A percentile compares a stretch with the other conserved stretches of the same genome.
Conservation (phyloP, 2,329 filamentous ascomycete genomes). For the Lecanicillium sp. region DNA sequence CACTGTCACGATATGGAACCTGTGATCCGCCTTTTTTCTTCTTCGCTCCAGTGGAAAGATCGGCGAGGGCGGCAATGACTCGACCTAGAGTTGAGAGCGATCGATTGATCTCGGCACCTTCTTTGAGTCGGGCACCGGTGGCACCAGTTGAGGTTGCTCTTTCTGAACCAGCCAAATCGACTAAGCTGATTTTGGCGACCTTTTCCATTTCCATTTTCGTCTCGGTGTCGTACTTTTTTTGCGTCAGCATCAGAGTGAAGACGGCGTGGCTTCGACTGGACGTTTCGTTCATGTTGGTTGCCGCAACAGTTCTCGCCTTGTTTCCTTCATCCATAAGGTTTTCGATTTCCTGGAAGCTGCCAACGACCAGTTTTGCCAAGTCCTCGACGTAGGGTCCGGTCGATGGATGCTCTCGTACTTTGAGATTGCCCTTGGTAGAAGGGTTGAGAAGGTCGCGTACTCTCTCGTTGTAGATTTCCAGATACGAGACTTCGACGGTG, state of each 20-base stretch:
- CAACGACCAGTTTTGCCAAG: constrained; percentile 87
- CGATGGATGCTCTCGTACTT: constrained; percentile 94
- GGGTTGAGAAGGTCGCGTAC: constrained; percentile 94
- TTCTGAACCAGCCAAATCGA: constrained; percentile 96
- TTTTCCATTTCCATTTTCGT: constrained; percentile 98
- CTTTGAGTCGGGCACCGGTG: constrained; percentile 88
- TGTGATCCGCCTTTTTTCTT: constrained; percentile 61
- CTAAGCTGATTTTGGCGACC: constrained; percentile 93
- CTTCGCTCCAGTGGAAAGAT: constrained; percentile 79
- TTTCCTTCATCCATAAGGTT: constrained; percentile 99
- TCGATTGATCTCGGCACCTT: constrained; percentile 97
- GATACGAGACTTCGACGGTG: constrained; percentile 95
- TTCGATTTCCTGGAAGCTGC: constrained; percentile 91
- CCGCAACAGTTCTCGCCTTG: constrained; percentile 94
- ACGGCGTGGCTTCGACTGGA: constrained; percentile 97
- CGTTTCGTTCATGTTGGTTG: constrained; percentile 99
- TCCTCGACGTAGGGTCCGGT: constrained; percentile 98
- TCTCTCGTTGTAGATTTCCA: constrained; percentile 98
- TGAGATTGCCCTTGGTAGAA: constrained; percentile 89
- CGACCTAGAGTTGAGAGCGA: constrained; percentile 92
- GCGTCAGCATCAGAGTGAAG: constrained; percentile 90
- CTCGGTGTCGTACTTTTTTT: constrained; percentile 83
- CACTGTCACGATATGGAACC: constrained; percentile 94
- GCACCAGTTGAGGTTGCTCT: constrained; percentile 95
- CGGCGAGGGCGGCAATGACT: constrained; percentile 92